These are phyloP conservation scores for Chytriomyces sp. DNA, from an alignment of 192 early-diverging fungal genomes.

Conservation along the genomic window DNA sequence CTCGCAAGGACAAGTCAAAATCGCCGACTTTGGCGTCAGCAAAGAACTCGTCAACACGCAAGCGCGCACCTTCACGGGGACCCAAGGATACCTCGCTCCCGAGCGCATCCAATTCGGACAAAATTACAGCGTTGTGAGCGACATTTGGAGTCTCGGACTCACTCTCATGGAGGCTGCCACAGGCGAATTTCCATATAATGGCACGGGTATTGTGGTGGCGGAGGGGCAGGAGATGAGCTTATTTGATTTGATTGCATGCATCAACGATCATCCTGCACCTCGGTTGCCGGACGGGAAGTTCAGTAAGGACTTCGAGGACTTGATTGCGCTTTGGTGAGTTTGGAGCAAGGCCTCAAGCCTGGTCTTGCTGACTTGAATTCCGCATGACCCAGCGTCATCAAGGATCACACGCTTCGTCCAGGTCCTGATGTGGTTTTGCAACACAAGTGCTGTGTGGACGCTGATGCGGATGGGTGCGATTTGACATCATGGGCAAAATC, in stretches of 20 bases:
- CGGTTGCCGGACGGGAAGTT: slow-evolving; percentile 62
- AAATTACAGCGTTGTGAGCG: slow-evolving; percentile 81
- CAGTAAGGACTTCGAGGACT: slow-evolving; percentile 71
- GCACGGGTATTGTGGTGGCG: slow-evolving; percentile 72
- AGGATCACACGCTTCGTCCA: slow-evolving; percentile 34
- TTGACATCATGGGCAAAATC: slow-evolving; percentile 8
- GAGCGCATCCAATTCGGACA: slow-evolving; percentile 89
- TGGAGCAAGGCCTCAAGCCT: background rate
- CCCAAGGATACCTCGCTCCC: slow-evolving; percentile 65
- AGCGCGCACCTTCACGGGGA: slow-evolving; percentile 95
- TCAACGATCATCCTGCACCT: slow-evolving; percentile 87
- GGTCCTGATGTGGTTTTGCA: slow-evolving; percentile 19
- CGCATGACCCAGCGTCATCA: slow-evolving; percentile 37
- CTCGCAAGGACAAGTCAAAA: slow-evolving; percentile 84
- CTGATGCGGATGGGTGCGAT: slow-evolving; percentile 25
- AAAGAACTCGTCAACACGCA: slow-evolving; percentile 84
- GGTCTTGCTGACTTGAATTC: background rate
- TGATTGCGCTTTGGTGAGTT: slow-evolving; percentile 72
- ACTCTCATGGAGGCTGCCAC: slow-evolving; percentile 92
- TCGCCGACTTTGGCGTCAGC: slow-evolving; percentile 97
- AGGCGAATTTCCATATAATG: slow-evolving; percentile 91
- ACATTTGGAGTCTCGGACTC: slow-evolving; percentile 90
- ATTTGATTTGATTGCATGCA: slow-evolving; percentile 92
- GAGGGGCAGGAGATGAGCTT: slow-evolving; percentile 37
- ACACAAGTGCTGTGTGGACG: slow-evolving; percentile 4